These are phyloP conservation scores for Debaryomyces maramus DNA, from an alignment of 805 yeast genomes.

Conservation along the genomic window DNA sequence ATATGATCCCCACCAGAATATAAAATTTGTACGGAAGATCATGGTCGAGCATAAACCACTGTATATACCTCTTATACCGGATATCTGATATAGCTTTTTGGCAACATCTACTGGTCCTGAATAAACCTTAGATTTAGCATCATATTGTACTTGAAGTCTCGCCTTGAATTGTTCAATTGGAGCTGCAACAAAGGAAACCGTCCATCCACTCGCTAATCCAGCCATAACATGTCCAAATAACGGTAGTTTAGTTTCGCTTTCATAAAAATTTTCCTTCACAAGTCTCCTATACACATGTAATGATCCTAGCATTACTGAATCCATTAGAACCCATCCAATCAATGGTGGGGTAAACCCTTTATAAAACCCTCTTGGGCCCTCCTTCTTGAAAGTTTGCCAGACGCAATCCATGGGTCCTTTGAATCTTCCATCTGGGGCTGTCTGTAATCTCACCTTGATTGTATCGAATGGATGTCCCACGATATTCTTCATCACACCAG, in stretches of 20 bases:
- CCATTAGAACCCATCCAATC: conserved; percentile 94
- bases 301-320: conserved; percentile 86
- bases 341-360: conserved; percentile 93
- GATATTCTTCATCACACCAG: conserved; percentile 82
- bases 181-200: conserved; percentile 93
- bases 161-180: conserved; percentile 91
- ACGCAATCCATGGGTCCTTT: conserved; percentile 84
- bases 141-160: conserved; percentile 85
- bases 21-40: conserved; percentile 82
- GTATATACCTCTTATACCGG: conserved; percentile 73
- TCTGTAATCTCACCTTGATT: conserved; percentile 81
- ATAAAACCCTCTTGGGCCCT: conserved; percentile 78
- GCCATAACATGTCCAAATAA: conserved; percentile 73
- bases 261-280: conserved; percentile 63
- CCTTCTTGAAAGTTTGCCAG: conserved; percentile 64
- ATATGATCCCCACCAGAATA: conserved; percentile 94
- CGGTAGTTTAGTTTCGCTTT: conserved; percentile 64
- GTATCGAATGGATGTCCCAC: conserved; percentile 96
- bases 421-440: conserved; percentile 59
- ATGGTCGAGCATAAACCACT: conserved; percentile 83
- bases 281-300: conserved; percentile 72
- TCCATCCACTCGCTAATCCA: conserved; percentile 83
- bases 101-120: conserved; percentile 82
- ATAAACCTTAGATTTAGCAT: conserved; percentile 63
- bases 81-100: conserved; percentile 51